Evolutionary conservation across 345 rosid genomes (phyloP).

Genomic region (Rhizophora apiculata): DNA sequence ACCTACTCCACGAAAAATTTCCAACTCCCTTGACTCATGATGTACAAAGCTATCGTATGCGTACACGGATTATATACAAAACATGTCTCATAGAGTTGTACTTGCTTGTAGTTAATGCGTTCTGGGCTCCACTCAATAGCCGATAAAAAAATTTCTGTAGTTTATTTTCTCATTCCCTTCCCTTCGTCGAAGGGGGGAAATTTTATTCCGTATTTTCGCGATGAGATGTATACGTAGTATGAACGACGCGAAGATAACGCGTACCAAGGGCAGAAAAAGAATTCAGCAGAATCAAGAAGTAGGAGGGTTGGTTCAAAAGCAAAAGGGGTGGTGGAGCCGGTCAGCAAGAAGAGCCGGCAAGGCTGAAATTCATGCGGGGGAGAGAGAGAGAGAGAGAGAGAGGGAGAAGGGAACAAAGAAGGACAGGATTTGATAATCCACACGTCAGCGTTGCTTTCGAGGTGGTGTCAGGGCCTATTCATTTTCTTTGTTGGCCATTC

Average conservation of each 20-base stretch:
- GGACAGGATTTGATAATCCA: conserved; percentile 28
- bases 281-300: neutral
- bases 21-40: no score
- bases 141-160: neutral
- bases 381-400: conserved; percentile 18
- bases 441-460: conserved; percentile 38
- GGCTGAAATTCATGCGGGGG: neutral
- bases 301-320: conserved; percentile 8
- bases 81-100: no score
- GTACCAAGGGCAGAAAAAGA: conserved; percentile 6
- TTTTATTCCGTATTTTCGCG: no score
- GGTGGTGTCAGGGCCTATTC: conserved; percentile 29
- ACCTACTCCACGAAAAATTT: no score
- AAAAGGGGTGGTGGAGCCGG: conserved; percentile 6
- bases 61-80: no score
- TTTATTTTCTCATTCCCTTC: no score
- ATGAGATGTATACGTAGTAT: neutral
- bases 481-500: conserved; percentile 31
- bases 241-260: neutral
- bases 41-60: no score
- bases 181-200: no score
- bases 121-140: neutral
- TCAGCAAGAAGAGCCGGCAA: neutral
- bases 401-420: conserved; percentile 12
- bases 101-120: no score